Base-by-base conservation (phyloP, 345 rosid genomes). In the Eucalyptus urophylla region DNA sequence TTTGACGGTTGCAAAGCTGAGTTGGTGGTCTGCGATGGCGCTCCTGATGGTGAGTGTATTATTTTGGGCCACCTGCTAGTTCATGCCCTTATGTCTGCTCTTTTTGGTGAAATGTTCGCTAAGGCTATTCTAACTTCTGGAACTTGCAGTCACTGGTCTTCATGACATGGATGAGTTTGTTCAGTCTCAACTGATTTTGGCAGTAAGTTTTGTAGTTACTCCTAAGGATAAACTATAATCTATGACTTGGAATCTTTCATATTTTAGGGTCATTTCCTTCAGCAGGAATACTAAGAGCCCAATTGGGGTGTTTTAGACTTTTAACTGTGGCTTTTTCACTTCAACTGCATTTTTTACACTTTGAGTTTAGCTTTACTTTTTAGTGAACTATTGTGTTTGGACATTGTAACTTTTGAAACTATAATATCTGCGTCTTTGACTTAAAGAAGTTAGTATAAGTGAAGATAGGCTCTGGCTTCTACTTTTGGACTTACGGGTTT, bases 111-210 rank as follows among this genome's bases (percentile, higher is more conserved):
- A 45, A 19, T 45, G 58, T 19, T 89, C 50, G 29, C n/a, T 86
- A 49, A 89, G 45, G 50, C 87, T 89, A 56, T 80, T 49, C 88
- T 88, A 89, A 13, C 62, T 11, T 11, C 92, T 88, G 49, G 91
- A 86, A 56, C 92, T 93, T 92, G 91, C 93, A 97, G 99, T 98
- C 86, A 97, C 99, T 12, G 99, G 99, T 91, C 97, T 98, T 92
- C 99, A 97, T 90, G 99, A 98, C 92, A 95, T 97, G 99, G 99
- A 98, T 94, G 99, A 98, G 92, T 97, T 95, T 94, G 99, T 97
- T 88, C 99, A 98, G 91, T 98, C 98, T 25, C 99, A 98, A 87
- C 98, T 97, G 80, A 97, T 97, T 88, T 94, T 97, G 19, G 99
- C 99, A 7, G 99, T 97, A 94, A 96, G 97, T 91, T 44, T 88